Conservation (phyloP, 768 basidiomycete species). For the Russula virescens region DNA sequence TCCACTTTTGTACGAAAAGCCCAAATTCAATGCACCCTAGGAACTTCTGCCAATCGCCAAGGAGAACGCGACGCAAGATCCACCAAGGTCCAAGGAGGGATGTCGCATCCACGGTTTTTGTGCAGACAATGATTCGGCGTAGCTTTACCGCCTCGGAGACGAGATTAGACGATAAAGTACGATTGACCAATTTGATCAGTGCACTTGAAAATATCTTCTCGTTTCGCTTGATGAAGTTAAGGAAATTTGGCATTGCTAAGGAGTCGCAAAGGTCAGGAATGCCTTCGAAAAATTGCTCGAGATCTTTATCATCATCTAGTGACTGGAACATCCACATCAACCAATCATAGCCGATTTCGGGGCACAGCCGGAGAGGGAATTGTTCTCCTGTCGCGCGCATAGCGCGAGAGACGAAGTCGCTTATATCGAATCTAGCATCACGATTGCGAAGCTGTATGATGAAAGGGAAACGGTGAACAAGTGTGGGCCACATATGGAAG, state of each 20-base stretch:
- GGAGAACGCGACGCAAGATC: too few relatives aligned
- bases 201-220: not conserved
- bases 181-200: conserved; percentile 5
- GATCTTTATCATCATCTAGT: too few relatives aligned
- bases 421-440: not conserved
- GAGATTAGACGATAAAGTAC: conserved; percentile 13
- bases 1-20: too few relatives aligned
- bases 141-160: too few relatives aligned
- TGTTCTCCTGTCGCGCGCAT: not conserved
- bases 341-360: not conserved
- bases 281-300: too few relatives aligned
- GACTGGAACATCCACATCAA: conserved; percentile 6
- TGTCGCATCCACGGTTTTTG: too few relatives aligned
- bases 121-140: too few relatives aligned
- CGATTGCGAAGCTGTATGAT: not conserved
- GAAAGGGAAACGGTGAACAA: not conserved
- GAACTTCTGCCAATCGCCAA: too few relatives aligned
- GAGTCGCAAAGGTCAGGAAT: conserved; percentile 8
- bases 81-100: too few relatives aligned
- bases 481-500: too few relatives aligned
- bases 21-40: too few relatives aligned
- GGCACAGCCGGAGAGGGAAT: not conserved
- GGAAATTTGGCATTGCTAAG: not conserved
- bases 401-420: not conserved
- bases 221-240: not conserved